A percentile compares a stretch with the other conserved stretches of the same genome.
Conservation (phyloP, 2,329 filamentous ascomycete genomes). For the Aschersonia sp. region DNA sequence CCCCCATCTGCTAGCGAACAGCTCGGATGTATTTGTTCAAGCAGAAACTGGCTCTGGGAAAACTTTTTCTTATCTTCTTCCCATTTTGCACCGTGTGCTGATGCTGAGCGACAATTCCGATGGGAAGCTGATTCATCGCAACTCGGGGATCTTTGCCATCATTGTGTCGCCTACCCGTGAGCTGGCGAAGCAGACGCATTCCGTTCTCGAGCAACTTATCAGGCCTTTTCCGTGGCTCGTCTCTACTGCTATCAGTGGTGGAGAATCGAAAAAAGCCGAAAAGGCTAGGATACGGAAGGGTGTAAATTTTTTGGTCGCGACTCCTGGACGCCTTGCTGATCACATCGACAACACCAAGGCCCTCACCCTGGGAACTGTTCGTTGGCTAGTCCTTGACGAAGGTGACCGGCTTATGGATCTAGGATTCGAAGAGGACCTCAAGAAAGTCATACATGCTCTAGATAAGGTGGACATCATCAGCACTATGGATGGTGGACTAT, state of each 20-base stretch:
- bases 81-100: constrained; percentile 79
- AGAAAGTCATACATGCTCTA: constrained; percentile 69
- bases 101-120: constrained; percentile 48
- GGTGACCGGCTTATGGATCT: constrained; percentile 97
- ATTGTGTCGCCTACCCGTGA: constrained; percentile 90
- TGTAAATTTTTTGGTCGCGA: constrained; percentile 89
- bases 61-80: constrained; percentile 87
- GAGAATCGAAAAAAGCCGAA: constrained; percentile 61
- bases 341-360: constrained; percentile 87
- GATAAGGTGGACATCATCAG: constrained; percentile 47
- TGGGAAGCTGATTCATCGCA: constrained; percentile 51
- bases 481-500: constrained; percentile 41
- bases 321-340: constrained; percentile 79
- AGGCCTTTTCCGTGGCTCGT: constrained; percentile 92
- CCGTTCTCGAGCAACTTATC: constrained; percentile 71
- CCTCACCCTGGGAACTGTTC: constrained; percentile 72
- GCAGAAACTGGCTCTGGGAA: constrained; percentile 97
- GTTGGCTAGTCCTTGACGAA: constrained; percentile 91
- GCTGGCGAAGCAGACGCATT: constrained; percentile 82
- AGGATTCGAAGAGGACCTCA: constrained; percentile 89
- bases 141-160: constrained; percentile 85
- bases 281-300: constrained; percentile 91
- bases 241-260: constrained; percentile 64
- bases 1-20: constrained; percentile 60
- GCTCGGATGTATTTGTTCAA: constrained; percentile 88